Percentiles rank a stretch among this genome's conserved stretches.
Evolutionary conservation across 305 asterid genomes (phyloP).

Genomic region (Solanum hybrid): DNA sequence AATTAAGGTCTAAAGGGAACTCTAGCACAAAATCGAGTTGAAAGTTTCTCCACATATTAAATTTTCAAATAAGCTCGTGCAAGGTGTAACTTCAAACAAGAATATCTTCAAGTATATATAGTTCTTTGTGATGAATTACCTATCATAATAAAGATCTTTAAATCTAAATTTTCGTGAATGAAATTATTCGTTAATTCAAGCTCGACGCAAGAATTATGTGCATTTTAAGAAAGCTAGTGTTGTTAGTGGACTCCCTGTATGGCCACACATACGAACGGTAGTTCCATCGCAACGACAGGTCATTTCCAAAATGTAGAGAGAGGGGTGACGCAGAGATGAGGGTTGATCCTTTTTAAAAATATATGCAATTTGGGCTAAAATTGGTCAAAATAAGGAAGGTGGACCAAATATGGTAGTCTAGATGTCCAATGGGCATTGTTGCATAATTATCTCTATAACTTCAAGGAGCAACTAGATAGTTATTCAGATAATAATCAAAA

Average conservation of each 20-base stretch:
- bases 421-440: background rate
- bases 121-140: background rate
- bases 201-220: background rate
- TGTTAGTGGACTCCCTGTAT: background rate
- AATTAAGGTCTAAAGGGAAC: background rate
- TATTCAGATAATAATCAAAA: background rate
- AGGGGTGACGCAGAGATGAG: background rate
- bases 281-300: background rate
- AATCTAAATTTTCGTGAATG: no score
- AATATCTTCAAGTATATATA: background rate
- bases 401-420: background rate
- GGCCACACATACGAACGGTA: background rate
- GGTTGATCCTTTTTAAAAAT: background rate
- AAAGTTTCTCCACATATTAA: no score
- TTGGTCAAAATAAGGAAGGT: background rate
- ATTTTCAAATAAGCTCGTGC: no score
- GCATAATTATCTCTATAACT: background rate
- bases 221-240: background rate
- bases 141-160: no score
- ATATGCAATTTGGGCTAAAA: background rate
- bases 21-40: background rate
- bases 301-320: background rate
- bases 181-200: no score
- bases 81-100: background rate
- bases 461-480: background rate